Conservation (phyloP, 352 stramenopile genomes). For the Phytophthora citricola region DNA sequence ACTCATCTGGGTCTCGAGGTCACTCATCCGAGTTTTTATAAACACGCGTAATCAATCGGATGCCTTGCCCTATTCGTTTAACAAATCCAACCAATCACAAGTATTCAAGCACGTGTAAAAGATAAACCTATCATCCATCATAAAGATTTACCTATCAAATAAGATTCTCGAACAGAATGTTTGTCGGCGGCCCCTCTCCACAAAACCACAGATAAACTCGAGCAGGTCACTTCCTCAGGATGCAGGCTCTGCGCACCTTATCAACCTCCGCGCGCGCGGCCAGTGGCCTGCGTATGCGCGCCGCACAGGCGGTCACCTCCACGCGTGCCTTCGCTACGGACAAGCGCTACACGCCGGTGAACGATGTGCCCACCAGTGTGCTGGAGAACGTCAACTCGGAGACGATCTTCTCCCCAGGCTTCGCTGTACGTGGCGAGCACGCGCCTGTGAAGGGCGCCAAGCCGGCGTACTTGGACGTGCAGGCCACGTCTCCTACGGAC, state of each 20-base stretch:
- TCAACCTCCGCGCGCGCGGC: slow-evolving; percentile 13
- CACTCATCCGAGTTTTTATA: slow-evolving; percentile 3
- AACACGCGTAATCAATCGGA: slow-evolving; percentile 12
- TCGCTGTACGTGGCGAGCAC: slow-evolving; percentile 73
- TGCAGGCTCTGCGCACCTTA: slow-evolving; percentile 35
- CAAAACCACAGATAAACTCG: slow-evolving; percentile 29
- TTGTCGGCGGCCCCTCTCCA: not conserved
- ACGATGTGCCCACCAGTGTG: slow-evolving; percentile 86
- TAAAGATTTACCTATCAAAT: slow-evolving; percentile 1
- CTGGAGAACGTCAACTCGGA: slow-evolving; percentile 78
- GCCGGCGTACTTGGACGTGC: slow-evolving; percentile 95
- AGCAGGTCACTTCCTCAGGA: slow-evolving; percentile 22
- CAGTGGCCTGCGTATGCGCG: slow-evolving; percentile 7
- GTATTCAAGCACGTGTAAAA: not conserved
- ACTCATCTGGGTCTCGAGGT: not conserved
- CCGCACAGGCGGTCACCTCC: slow-evolving; percentile 2
- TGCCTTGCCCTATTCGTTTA: slow-evolving; percentile 15
- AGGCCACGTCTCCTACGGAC: slow-evolving; percentile 98
- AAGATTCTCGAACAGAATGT: slow-evolving; percentile 1
- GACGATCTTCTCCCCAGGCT: slow-evolving; percentile 87
- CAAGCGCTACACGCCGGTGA: slow-evolving; percentile 87
- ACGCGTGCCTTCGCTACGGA: slow-evolving; percentile 52
- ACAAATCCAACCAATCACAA: slow-evolving; percentile 15
- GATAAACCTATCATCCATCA: not conserved
- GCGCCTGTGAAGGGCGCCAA: slow-evolving; percentile 70